These are phyloP conservation scores for Rhodotorula glutinis DNA, from an alignment of 1,284 basidiomycete species.

Conservation along the genomic window DNA sequence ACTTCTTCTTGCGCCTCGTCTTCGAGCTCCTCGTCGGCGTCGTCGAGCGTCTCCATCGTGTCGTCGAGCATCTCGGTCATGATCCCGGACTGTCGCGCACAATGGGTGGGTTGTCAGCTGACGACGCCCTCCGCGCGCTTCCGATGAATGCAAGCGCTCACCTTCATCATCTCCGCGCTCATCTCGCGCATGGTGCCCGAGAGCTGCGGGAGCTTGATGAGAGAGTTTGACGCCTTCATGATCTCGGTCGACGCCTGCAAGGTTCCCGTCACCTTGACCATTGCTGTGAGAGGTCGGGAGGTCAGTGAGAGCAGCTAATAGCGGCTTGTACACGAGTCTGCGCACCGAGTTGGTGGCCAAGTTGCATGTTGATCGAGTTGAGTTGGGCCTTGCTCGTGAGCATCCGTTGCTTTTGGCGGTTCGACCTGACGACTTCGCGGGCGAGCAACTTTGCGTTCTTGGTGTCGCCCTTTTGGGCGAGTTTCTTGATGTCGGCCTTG, in stretches of 20 bases:
- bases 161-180: slow-evolving; percentile 98
- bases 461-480: slow-evolving; percentile 86
- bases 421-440: slow-evolving; percentile 86
- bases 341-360: slow-evolving; percentile 89
- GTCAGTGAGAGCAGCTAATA: neutral
- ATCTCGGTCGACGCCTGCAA: slow-evolving; percentile 98
- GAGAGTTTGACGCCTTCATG: slow-evolving; percentile 92
- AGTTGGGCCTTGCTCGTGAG: slow-evolving; percentile 89
- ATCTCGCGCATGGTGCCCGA: slow-evolving; percentile 92
- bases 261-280: slow-evolving; percentile 94
- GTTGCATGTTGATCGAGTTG: slow-evolving; percentile 84
- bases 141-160: too few relatives aligned
- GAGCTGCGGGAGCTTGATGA: slow-evolving; percentile 89
- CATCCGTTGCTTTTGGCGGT: slow-evolving; percentile 90
- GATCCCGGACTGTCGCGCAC: slow-evolving; percentile 46
- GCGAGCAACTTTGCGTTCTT: slow-evolving; percentile 83
- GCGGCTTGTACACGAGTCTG: slow-evolving; percentile 23
- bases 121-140: too few relatives aligned
- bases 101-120: too few relatives aligned
- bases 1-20: slow-evolving; percentile 97
- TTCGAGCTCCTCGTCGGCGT: slow-evolving; percentile 80
- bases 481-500: slow-evolving; percentile 75
- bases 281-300: slow-evolving; percentile 61
- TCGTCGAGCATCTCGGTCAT: slow-evolving; percentile 53
- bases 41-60: slow-evolving; percentile 49